These are phyloP conservation scores for Dillenia suffruticosa DNA, from an alignment of 164 flowering plant genomes.

Conservation along the genomic window DNA sequence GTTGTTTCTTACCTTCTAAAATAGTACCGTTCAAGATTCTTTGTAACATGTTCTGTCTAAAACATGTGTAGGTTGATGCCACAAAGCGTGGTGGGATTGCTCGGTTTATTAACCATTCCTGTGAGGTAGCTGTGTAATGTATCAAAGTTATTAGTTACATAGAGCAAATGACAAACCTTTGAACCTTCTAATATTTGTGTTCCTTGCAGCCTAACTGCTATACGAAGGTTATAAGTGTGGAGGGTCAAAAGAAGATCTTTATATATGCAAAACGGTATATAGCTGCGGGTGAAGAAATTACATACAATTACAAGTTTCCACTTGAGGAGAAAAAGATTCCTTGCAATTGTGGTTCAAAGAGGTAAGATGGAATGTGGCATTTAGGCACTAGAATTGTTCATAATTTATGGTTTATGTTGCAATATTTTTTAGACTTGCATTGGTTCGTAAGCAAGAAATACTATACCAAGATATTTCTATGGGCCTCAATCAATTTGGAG, in stretches of 20 bases:
- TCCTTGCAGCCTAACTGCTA: conserved; percentile 92
- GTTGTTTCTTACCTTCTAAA: too few relatives aligned
- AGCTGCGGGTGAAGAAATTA: conserved; percentile 89
- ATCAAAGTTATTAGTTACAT: neutral
- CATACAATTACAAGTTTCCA: conserved; percentile 97
- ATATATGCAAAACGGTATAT: conserved; percentile 92
- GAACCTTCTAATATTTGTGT: neutral
- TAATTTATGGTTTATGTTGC: too few relatives aligned
- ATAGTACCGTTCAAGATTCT: too few relatives aligned
- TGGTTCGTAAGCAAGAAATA: too few relatives aligned
- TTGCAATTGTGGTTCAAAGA: conserved; percentile 86
- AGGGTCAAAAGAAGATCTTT: conserved; percentile 91
- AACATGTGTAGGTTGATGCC: conserved; percentile 79
- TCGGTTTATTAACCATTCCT: conserved; percentile 96
- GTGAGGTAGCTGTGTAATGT: conserved; percentile 55
- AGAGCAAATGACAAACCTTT: neutral
- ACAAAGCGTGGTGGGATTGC: conserved; percentile 99
- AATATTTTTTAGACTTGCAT: too few relatives aligned
- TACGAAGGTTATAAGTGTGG: conserved; percentile 90
- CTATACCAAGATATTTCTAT: too few relatives aligned
- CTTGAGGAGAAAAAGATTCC: conserved; percentile 97
- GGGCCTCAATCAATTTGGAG: too few relatives aligned
- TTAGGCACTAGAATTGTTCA: too few relatives aligned
- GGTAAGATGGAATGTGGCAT: conserved; percentile 33
- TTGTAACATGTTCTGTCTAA: neutral